phyloP scores from a whole-genome alignment of 768 basidiomycete genomes.

The Tephrocybe sp. region DNA sequence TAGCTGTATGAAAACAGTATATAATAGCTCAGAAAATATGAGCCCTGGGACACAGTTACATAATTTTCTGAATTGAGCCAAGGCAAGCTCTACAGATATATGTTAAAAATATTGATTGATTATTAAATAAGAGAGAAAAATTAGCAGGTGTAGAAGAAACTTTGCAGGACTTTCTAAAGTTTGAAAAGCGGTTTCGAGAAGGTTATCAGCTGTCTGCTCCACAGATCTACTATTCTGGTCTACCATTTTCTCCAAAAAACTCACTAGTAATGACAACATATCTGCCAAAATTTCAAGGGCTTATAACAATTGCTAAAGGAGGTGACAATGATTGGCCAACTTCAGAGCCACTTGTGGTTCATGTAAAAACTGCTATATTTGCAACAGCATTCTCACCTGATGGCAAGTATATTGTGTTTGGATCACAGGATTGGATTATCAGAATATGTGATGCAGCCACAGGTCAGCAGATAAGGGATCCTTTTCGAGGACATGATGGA shows the following conservation, averaged over 20 bases:
- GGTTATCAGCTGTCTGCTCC: background rate
- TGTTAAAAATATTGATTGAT: too few relatives aligned
- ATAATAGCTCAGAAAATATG: too few relatives aligned
- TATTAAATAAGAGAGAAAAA: background rate
- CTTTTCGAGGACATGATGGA: too few relatives aligned
- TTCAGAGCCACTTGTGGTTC: too few relatives aligned
- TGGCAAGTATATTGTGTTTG: too few relatives aligned
- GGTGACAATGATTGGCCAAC: too few relatives aligned
- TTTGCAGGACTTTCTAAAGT: background rate
- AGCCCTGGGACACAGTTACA: background rate
- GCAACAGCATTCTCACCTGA: too few relatives aligned
- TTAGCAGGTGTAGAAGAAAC: background rate
- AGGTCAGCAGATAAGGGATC: too few relatives aligned
- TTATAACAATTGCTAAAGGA: conserved; percentile 9
- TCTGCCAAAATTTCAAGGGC: too few relatives aligned
- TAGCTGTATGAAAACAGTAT: background rate
- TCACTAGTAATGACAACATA: background rate
- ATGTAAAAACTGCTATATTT: too few relatives aligned
- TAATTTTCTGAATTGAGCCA: background rate
- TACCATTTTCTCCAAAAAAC: background rate
- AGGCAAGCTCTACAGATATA: background rate
- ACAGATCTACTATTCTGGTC: background rate
- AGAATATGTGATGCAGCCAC: too few relatives aligned
- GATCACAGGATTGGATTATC: too few relatives aligned
- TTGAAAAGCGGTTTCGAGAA: background rate